Base-by-base conservation (phyloP, 2,329 filamentous ascomycete species). In the Colletotrichum ledebouriae region DNA sequence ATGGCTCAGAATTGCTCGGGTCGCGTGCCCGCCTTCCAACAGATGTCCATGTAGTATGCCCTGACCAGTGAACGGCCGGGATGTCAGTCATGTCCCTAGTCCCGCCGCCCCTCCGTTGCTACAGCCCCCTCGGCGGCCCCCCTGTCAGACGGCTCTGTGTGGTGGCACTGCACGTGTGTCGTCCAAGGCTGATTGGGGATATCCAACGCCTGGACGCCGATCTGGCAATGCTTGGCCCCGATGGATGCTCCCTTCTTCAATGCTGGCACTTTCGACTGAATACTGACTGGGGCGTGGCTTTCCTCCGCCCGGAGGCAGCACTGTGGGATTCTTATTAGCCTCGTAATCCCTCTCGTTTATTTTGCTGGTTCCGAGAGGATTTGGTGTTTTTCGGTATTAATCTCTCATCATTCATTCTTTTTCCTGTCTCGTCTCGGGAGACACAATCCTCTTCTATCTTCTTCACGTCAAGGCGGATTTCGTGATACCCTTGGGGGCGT, bases 1-100 rank as follows among this genome's bases (percentile, higher is more conserved):
- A 44, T 39, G 59, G 42, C n/a, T 56, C 56, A 20, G 33, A 4
- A 37, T 33, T 10, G 12, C 17, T 13, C 10, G 13, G 33, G 61
- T 68, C 65, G 66, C 66, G 66, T 68, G 66, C 66, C 66, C 56
- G 56, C 61, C 22, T 59, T 42, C 60, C 47, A 33, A 12, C 46
- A 61, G 10, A 25, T 41, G 25, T 25, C 25, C 25, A 25, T n/a
- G n/a, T n/a, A 55, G 39, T 33, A 22, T 41, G 65, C 41, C 62
- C 47, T 50, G 42, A 17, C 66, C 47, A 49, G 46, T 50, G n/a
- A 42, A 41, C 46, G 53, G 25, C 53, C 57, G 60, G 39, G 52
- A 68, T 57, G 60, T 47, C 55, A 59, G 61, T 65, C 61, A 61
- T 59, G 65, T 68, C 65, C 65, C 61, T 55, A 65, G 63, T 65